Percentiles rank a stretch among this genome's conserved stretches.
These are phyloP conservation scores for Mercurialis annua DNA, from an alignment of 345 rosid genomes.

Conservation along the genomic window DNA sequence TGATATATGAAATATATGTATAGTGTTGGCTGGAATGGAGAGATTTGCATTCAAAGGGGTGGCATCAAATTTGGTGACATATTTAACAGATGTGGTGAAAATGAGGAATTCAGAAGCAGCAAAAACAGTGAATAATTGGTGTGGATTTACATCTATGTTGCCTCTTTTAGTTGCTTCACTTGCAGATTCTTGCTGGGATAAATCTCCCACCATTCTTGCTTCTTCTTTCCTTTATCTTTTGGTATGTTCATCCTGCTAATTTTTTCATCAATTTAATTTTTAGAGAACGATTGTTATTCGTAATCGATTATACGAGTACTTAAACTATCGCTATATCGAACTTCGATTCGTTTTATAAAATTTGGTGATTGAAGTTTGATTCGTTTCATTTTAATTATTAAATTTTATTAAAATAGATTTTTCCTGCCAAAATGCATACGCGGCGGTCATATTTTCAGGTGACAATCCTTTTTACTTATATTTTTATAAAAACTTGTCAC, in stretches of 20 bases:
- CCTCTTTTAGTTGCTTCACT: slow-evolving; percentile 81
- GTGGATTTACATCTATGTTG: slow-evolving; percentile 80
- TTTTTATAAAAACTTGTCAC: no score
- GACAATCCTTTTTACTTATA: no score
- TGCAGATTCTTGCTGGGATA: slow-evolving; percentile 79
- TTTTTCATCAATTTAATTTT: no score
- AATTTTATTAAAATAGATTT: no score
- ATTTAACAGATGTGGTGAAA: slow-evolving; percentile 71
- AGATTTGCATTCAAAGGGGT: slow-evolving; percentile 97
- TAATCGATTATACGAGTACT: no score
- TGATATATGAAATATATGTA: background rate
- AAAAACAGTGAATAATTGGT: slow-evolving; percentile 80
- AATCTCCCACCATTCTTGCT: slow-evolving; percentile 64
- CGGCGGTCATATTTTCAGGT: no score
- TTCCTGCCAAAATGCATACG: no score
- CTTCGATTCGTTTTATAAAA: no score
- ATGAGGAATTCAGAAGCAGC: slow-evolving; percentile 92
- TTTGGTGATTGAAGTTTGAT: background rate
- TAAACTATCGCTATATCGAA: no score
- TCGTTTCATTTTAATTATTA: no score
- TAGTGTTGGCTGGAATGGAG: slow-evolving; percentile 82
- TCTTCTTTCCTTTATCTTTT: slow-evolving; percentile 71
- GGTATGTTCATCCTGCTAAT: slow-evolving; percentile 47
- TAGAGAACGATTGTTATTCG: no score
- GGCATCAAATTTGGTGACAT: slow-evolving; percentile 85